Conservation (phyloP, 345 rosid species). For the Mercurialis annua region DNA sequence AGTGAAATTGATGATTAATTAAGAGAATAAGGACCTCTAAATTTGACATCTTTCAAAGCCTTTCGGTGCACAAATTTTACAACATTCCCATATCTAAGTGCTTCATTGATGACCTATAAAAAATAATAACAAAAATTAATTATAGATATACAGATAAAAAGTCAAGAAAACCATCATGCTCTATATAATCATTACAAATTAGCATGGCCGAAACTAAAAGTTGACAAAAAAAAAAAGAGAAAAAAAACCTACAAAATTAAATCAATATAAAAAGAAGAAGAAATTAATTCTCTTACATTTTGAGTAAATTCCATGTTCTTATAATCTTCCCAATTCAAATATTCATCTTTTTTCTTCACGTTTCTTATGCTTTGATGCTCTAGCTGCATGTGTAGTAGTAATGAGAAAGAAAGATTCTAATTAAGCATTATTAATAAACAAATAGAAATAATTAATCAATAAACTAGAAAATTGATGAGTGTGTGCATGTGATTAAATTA, state of each 20-base stretch:
- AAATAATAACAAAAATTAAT: background rate
- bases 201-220: background rate
- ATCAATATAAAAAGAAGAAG: background rate
- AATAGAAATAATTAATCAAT: too few species aligned
- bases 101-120: constrained; percentile 53
- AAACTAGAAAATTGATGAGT: background rate
- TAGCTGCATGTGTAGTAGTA: constrained; percentile 13
- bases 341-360: constrained; percentile 37
- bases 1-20: background rate
- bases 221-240: too few species aligned
- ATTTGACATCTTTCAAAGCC: constrained; percentile 56
- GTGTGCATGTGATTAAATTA: background rate
- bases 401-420: background rate
- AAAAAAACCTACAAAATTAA: background rate
- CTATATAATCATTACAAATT: constrained; percentile 5
- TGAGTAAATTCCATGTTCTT: constrained; percentile 49
- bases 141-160: constrained; percentile 1
- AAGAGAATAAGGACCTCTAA: constrained; percentile 32
- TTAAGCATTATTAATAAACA: background rate
- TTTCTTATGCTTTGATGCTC: constrained; percentile 43
- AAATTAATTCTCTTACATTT: constrained; percentile 26
- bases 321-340: constrained; percentile 52
- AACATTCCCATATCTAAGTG: constrained; percentile 49
- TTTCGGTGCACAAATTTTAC: constrained; percentile 63
- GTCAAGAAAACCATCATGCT: background rate